Conservation (phyloP, 1,139 yeast genomes). For the Yueomyces sp. region DNA sequence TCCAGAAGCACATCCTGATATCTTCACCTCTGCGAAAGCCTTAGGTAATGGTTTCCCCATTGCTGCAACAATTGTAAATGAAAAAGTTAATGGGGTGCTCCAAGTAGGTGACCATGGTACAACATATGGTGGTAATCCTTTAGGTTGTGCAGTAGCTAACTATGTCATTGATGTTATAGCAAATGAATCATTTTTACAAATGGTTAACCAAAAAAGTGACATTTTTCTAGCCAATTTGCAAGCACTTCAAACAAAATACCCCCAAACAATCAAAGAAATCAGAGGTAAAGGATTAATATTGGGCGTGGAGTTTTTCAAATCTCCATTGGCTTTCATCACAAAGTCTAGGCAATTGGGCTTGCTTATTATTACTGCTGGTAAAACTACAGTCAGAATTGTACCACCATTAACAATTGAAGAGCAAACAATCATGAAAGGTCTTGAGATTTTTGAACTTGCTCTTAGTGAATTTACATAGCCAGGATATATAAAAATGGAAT, state of each 20-base stretch:
- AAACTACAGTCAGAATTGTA: constrained; percentile 76
- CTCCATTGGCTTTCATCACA: constrained; percentile 53
- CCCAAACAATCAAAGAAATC: constrained; percentile 47
- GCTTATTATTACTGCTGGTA: constrained; percentile 80
- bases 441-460: constrained; percentile 41
- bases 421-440: constrained; percentile 55
- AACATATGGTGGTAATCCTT: constrained; percentile 94
- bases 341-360: constrained; percentile 71
- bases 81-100: constrained; percentile 57
- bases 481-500: too few relatives aligned
- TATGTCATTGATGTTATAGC: constrained; percentile 63
- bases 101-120: constrained; percentile 96
- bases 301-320: constrained; percentile 63
- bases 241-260: constrained; percentile 41
- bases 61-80: constrained; percentile 84
- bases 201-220: constrained; percentile 48
- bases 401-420: constrained; percentile 84
- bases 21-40: constrained; percentile 88
- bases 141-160: constrained; percentile 72
- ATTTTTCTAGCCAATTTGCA: constrained; percentile 39
- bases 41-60: constrained; percentile 97
- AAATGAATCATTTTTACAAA: constrained; percentile 42
- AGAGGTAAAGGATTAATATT: constrained; percentile 84
- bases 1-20: constrained; percentile 80
- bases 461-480: too few relatives aligned